Evolutionary conservation across 305 asterid genomes (phyloP), one percentile per base, ranked within the genome.

Genomic region (Rubia balearica): DNA sequence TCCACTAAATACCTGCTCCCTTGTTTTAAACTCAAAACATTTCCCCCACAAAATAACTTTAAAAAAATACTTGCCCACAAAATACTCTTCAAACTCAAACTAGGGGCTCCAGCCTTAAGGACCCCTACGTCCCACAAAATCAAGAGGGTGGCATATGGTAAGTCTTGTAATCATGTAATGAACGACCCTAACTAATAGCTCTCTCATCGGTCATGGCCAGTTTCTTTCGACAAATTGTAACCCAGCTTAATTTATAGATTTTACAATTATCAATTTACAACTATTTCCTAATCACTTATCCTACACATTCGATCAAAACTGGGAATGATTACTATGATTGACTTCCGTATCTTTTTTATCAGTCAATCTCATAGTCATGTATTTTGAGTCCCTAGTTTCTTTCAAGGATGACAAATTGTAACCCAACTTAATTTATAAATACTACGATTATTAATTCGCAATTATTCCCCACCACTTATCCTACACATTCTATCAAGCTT

Each of bases 1-100:
- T 22, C 62, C 36, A 21, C 12, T n/a, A 72, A 75, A 65, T 69
- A 67, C 68, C 68, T 74, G 62, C 62, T 57, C 62, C 62, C 69
- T 62, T 60, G 65, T 59, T 42, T 61, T 74, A 51, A 51, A 51
- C 59, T 70, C 62, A 76, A 81, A 73, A 40, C 56, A 73, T 71
- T 70, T 60, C 10, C 60, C 71, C 59, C 8, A 49, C 64, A n/a
- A 55, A 67, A 48, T 60, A 16, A 49, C 7, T 19, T 0, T 4
- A 3, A 16, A 14, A 49, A 49, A 51, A 51, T 51, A 17, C 55
- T 48, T 33, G 3, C 55, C 59, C 7, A 51, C 59, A 51, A 51
- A 51, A 48, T 4, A 48, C 7, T 4, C 36, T 1, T 46, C 53
- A 46, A 17, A 49, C 21, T 51, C 59, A 51, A 51, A 51, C 22